Percentiles rank a stretch among this genome's conserved stretches.
These are phyloP conservation scores for Capronia coronata DNA, from an alignment of 2,329 filamentous ascomycete genomes.

Conservation along the genomic window DNA sequence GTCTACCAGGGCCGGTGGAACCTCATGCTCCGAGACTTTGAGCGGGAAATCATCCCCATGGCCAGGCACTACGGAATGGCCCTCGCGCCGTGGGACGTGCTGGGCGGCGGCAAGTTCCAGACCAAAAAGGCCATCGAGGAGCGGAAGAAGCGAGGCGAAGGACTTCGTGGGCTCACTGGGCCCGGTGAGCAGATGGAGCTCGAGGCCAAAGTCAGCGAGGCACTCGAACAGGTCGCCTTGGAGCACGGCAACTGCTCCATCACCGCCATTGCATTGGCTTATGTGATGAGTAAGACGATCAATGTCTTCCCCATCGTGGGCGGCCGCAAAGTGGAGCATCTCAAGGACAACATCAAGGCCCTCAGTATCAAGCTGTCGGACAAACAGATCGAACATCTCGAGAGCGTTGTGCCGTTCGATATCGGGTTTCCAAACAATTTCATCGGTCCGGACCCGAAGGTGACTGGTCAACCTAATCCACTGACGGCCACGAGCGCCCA, in stretches of 20 bases:
- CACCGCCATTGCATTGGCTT: conserved; percentile 41
- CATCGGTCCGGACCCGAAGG: conserved; percentile 8
- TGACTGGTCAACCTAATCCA: not conserved
- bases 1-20: conserved; percentile 63
- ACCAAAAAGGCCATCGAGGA: conserved; percentile 35
- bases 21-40: conserved; percentile 56
- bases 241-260: conserved; percentile 27
- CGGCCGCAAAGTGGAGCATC: conserved; percentile 48
- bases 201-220: conserved; percentile 18
- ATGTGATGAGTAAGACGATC: conserved; percentile 46
- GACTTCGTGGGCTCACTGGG: conserved; percentile 32
- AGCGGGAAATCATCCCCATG: conserved; percentile 64
- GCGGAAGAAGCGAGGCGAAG: conserved; percentile 24
- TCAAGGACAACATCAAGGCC: conserved; percentile 52
- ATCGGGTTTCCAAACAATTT: conserved; percentile 49
- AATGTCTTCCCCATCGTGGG: conserved; percentile 52
- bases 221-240: conserved; percentile 20
- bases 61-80: conserved; percentile 56
- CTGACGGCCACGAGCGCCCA: conserved; percentile 1
- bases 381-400: conserved; percentile 51
- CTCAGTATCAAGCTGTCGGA: conserved; percentile 45
- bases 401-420: conserved; percentile 49
- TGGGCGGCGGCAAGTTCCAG: conserved; percentile 49
- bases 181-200: conserved; percentile 1
- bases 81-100: conserved; percentile 49